Percentiles rank a stretch among this genome's conserved stretches.
Evolutionary conservation across 2,329 filamentous ascomycete species (phyloP).

Genomic region (Arthrobotrys sphaeroides): DNA sequence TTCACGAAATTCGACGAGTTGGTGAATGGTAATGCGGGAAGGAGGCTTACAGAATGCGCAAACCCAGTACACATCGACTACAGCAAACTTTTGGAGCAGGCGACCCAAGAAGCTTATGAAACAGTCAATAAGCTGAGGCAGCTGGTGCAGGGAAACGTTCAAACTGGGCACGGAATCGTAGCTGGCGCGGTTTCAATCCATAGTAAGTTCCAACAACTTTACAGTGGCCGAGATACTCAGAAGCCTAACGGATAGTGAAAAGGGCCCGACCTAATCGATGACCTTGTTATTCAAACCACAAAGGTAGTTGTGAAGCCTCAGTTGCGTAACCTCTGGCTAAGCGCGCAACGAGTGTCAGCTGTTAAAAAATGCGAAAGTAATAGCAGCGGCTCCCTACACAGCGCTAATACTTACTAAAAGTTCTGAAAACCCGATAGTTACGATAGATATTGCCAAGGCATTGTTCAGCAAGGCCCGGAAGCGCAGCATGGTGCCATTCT

Average conservation of each 20-base stretch:
- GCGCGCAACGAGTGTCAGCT: not conserved
- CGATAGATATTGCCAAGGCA: not conserved
- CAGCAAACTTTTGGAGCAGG: not conserved
- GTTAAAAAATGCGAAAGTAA: constrained; percentile 5
- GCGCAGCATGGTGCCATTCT: not conserved
- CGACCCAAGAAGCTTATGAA: not conserved
- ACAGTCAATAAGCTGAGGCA: not conserved
- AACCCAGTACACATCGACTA: not conserved
- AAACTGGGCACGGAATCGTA: not conserved
- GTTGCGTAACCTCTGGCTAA: not conserved
- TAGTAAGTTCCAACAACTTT: not conserved
- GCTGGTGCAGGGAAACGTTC: not conserved
- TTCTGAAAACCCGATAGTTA: not conserved
- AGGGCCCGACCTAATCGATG: not conserved
- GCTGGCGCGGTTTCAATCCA: not conserved
- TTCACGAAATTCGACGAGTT: constrained; percentile 2
- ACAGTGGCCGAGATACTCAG: not conserved
- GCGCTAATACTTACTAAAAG: not conserved
- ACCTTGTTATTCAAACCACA: not conserved
- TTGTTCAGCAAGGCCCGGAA: not conserved
- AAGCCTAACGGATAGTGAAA: not conserved
- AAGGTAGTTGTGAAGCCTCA: not conserved
- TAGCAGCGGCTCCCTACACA: not conserved
- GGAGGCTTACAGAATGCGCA: not conserved
- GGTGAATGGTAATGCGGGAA: not conserved